A percentile compares a stretch with the other conserved stretches of the same genome.
These are phyloP conservation scores for Dactylis glomerata DNA, from an alignment of 176 grass and related monocot genomes.

Conservation along the genomic window DNA sequence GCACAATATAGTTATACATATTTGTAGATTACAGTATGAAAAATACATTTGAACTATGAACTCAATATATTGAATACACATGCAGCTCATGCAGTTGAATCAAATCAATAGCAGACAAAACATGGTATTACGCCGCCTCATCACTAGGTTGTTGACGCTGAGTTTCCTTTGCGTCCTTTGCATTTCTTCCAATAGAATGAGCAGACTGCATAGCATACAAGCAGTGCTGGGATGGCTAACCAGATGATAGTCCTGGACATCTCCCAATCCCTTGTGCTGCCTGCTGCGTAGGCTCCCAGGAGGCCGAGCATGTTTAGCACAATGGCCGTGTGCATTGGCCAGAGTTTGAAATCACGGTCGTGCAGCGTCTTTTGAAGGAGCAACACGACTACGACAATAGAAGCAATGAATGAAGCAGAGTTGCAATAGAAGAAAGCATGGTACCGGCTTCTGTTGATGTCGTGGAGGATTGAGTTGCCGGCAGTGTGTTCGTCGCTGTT, in stretches of 20 bases:
- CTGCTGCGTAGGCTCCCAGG: too few species aligned
- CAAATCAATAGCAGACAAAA: not conserved
- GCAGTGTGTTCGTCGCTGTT: not conserved
- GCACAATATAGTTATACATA: not conserved
- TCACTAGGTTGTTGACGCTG: not conserved
- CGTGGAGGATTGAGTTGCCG: not conserved
- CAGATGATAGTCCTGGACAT: slow-evolving; percentile 29
- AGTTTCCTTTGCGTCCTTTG: not conserved
- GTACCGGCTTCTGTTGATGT: slow-evolving; percentile 1
- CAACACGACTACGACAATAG: slow-evolving; percentile 18
- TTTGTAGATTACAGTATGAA: not conserved
- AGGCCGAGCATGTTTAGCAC: too few species aligned
- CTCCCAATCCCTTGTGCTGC: too few species aligned
- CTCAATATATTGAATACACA: not conserved
- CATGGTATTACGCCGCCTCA: not conserved
- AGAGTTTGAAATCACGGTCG: too few species aligned
- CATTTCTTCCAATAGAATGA: not conserved
- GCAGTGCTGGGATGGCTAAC: slow-evolving; percentile 25
- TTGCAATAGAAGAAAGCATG: slow-evolving; percentile 48
- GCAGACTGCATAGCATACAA: not conserved
- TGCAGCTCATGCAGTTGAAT: not conserved
- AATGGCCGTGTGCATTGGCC: too few species aligned
- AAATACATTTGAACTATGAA: not conserved
- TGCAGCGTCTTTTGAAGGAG: too few species aligned
- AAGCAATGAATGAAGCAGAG: slow-evolving; percentile 42